Percentiles rank a stretch among this genome's conserved stretches.
phyloP scores from a whole-genome alignment of 257 asterid species.

The Scutellaria baicalensis region DNA sequence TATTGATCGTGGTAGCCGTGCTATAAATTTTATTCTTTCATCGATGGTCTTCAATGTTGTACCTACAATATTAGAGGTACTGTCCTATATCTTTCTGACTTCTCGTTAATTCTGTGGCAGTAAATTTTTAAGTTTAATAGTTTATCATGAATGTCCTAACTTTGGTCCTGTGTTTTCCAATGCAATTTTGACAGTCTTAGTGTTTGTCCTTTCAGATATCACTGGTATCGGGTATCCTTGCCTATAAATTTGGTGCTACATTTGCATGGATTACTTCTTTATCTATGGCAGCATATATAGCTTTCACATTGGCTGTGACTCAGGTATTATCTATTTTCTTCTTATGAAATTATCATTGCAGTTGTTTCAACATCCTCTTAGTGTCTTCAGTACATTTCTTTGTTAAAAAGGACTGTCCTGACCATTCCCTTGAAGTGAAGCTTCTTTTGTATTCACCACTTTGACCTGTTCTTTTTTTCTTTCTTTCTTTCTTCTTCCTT shows the following conservation, averaged over 20 bases:
- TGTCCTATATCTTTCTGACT: not conserved
- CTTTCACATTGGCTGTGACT: conserved; percentile 77
- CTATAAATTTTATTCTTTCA: conserved; percentile 90
- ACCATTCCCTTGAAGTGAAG: no score
- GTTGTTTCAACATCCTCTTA: not conserved
- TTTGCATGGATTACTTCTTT: conserved; percentile 95
- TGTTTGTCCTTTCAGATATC: conserved; percentile 66
- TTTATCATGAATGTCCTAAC: not conserved
- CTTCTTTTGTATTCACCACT: not conserved
- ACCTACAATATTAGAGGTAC: conserved; percentile 90
- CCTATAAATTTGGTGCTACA: conserved; percentile 94
- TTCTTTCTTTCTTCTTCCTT: not conserved
- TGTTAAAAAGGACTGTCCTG: not conserved
- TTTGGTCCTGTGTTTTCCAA: conserved; percentile 2
- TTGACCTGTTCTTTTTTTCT: not conserved
- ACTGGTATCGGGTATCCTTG: conserved; percentile 96
- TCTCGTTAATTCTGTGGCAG: not conserved
- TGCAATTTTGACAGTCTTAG: conserved; percentile 24
- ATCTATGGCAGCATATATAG: conserved; percentile 76
- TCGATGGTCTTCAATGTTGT: conserved; percentile 93
- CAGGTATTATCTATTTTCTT: conserved; percentile 46
- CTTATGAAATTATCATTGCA: not conserved
- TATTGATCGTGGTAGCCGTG: conserved; percentile 98
- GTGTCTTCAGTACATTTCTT: not conserved
- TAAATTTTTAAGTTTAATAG: not conserved